A percentile compares a stretch with the other conserved stretches of the same genome.
These are phyloP conservation scores for Moesziomyces parantarcticus DNA, from an alignment of 1,284 basidiomycete species.

Conservation along the genomic window DNA sequence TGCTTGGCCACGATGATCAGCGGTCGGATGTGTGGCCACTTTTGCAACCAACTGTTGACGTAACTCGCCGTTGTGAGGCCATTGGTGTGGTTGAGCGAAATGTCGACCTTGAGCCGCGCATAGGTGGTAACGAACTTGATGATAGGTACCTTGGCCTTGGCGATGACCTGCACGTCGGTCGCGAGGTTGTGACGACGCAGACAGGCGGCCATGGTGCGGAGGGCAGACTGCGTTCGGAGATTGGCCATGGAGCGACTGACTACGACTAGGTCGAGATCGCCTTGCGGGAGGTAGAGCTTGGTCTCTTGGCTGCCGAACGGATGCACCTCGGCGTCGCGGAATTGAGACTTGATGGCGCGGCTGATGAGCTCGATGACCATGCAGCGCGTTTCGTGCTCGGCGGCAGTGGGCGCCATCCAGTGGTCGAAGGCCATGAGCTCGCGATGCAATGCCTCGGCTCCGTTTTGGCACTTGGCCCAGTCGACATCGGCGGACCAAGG, in stretches of 20 bases:
- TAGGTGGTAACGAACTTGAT: constrained; percentile 86
- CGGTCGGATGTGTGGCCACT: constrained; percentile 78
- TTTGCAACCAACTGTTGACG: constrained; percentile 81
- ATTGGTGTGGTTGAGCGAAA: constrained; percentile 71
- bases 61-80: constrained; percentile 84
- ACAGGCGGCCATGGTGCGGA: constrained; percentile 69
- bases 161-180: constrained; percentile 80
- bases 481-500: constrained; percentile 84
- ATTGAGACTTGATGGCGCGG: constrained; percentile 75
- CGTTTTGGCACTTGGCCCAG: constrained; percentile 80
- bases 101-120: constrained; percentile 70
- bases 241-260: constrained; percentile 68
- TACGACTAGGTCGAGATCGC: constrained; percentile 74
- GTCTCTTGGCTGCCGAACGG: constrained; percentile 96
- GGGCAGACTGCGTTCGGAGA: constrained; percentile 66
- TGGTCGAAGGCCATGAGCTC: constrained; percentile 76
- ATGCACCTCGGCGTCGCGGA: constrained; percentile 82
- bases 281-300: constrained; percentile 90
- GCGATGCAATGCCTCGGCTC: constrained; percentile 71
- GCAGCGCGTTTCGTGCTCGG: constrained; percentile 85
- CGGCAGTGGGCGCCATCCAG: constrained; percentile 86
- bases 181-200: constrained; percentile 71
- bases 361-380: constrained; percentile 81
- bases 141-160: constrained; percentile 90
- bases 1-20: constrained; percentile 82